Base-by-base conservation (phyloP, 2,329 filamentous ascomycete species). In the Drechslera avenae region DNA sequence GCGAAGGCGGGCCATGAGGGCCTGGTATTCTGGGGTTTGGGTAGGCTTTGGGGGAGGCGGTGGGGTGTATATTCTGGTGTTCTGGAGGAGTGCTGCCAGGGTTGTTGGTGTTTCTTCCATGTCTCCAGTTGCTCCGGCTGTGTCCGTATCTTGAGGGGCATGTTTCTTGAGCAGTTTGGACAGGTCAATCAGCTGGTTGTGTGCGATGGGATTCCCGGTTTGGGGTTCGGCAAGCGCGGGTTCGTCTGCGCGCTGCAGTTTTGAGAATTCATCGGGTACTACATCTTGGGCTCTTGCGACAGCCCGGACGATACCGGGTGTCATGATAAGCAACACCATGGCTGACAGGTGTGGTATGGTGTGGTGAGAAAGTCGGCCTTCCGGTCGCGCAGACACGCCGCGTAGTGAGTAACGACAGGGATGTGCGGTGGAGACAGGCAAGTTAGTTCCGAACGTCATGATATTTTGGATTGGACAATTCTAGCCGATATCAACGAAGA, bases 311-410 rank as follows among this genome's bases (percentile, higher is more conserved):
- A 90, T 84, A 60, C 83, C 78, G 62, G 82, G 72, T 3, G 88
- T 92, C 79, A 91, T 87, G n/a, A 86, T 89, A 34, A 94, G 83
- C 35, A 89, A 79, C 14, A 92, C 88, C 89, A 93, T 93, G 40
- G 35, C 37, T 46, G 55, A 21, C 6, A 52, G 13, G 26, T 51
- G 45, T 14, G 37, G 26, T 51, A 42, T 14, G 37, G 41, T 30
- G 16, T 17, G 36, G 52, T 46, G 17, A 16, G 40, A 44, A 31
- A 10, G 30, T n/a, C 34, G 30, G 19, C 28, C 16, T 31, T 21
- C 2, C 7, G 18, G 23, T 36, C 31, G 19, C 34, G 28, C 34
- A 44, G 34, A 31, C 39, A 42, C 33, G 30, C 16, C 31, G 14
- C 17, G 33, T 30, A n/a, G 10, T 26, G 16, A 23, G 43, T 36